These are phyloP conservation scores for Spiromastix sp. DNA, from an alignment of 2,329 filamentous ascomycete genomes.

Conservation along the genomic window DNA sequence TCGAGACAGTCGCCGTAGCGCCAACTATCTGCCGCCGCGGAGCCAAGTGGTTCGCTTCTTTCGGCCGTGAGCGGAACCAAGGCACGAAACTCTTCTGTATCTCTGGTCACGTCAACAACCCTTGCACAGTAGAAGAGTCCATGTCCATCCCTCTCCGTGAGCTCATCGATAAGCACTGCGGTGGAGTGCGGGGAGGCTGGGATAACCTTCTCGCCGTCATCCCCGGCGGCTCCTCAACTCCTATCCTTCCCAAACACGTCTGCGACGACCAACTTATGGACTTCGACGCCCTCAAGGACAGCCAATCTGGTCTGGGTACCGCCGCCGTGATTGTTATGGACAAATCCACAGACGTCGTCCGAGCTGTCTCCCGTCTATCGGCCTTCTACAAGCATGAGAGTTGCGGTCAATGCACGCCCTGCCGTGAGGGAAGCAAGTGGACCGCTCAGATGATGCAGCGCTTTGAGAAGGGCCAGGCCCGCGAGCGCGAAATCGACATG, in stretches of 20 bases:
- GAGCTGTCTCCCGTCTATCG: conserved; percentile 82
- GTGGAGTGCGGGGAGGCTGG: conserved; percentile 92
- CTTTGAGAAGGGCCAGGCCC: conserved; percentile 83
- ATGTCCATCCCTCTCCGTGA: conserved; percentile 96
- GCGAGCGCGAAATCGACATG: conserved; percentile 95
- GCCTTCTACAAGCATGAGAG: conserved; percentile 98
- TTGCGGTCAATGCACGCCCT: conserved; percentile 98
- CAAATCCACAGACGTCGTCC: conserved; percentile 91
- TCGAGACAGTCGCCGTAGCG: conserved; percentile 91
- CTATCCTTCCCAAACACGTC: conserved; percentile 78
- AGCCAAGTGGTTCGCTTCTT: conserved; percentile 82
- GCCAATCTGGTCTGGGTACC: conserved; percentile 91
- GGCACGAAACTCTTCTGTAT: conserved; percentile 98
- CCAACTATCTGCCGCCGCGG: conserved; percentile 93
- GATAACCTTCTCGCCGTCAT: conserved; percentile 95
- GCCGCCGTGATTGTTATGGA: conserved; percentile 99
- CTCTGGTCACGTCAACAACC: conserved; percentile 97
- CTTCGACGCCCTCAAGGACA: conserved; percentile 96
- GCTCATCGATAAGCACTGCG: conserved; percentile 96
- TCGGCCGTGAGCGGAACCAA: conserved; percentile 90
- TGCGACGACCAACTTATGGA: conserved; percentile 98
- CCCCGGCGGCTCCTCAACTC: conserved; percentile 91
- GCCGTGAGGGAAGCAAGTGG: conserved; percentile 98
- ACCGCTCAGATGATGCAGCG: conserved; percentile 98
- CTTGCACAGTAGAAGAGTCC: conserved; percentile 94